These are phyloP conservation scores for Wickerhamiella allomyrinae DNA, from an alignment of 805 yeast species.

Conservation along the genomic window DNA sequence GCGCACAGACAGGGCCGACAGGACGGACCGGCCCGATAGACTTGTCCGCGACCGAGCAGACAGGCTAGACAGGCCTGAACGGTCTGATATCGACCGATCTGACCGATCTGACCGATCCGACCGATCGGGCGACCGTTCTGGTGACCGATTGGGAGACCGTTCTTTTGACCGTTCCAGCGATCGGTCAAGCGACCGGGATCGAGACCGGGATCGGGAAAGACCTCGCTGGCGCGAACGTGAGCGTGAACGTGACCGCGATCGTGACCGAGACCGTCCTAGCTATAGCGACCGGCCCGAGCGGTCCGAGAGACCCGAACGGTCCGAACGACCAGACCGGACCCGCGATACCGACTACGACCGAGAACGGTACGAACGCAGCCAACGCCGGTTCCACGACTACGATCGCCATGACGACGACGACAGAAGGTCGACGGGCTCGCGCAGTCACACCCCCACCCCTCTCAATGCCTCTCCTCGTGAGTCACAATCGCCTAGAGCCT, in stretches of 20 bases:
- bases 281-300: neutral
- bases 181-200: neutral
- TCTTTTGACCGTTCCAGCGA: too few relatives aligned
- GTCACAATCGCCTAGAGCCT: neutral
- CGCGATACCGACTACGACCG: too few relatives aligned
- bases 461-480: neutral
- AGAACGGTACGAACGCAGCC: too few relatives aligned
- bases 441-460: neutral
- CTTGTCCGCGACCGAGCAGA: too few relatives aligned
- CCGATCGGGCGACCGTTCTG: slow-evolving; percentile 2
- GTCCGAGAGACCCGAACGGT: neutral
- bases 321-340: neutral
- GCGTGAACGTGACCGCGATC: slow-evolving; percentile 4
- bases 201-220: neutral
- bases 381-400: too few relatives aligned
- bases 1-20: too few relatives aligned
- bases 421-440: neutral
- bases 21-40: neutral
- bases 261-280: slow-evolving; percentile 4
- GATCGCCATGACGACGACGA: neutral
- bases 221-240: slow-evolving; percentile 3
- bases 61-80: too few relatives aligned
- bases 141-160: slow-evolving; percentile 3
- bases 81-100: too few relatives aligned
- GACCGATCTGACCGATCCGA: too few relatives aligned